Percentiles rank a stretch among this genome's conserved stretches.
phyloP scores from a whole-genome alignment of 257 asterid species.

The Buddleja alternifolia region DNA sequence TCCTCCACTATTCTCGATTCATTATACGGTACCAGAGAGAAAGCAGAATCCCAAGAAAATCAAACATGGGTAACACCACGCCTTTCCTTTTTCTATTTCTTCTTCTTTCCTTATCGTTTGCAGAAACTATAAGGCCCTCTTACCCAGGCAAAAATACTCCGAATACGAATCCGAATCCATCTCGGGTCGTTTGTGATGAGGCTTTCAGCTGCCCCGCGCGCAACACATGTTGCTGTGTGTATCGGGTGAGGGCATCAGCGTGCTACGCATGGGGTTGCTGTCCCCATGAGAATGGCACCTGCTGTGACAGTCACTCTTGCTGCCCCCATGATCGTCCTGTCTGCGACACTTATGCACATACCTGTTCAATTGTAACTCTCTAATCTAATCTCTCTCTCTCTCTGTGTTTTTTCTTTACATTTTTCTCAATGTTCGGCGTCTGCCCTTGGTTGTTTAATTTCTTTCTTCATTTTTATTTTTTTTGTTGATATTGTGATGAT shows the following conservation, averaged over 20 bases:
- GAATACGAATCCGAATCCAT: slow-evolving; percentile 66
- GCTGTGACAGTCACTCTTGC: slow-evolving; percentile 82
- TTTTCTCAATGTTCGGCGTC: not conserved
- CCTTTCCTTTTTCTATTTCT: too few species aligned
- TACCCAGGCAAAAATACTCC: slow-evolving; percentile 85
- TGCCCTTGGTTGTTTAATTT: not conserved
- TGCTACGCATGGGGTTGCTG: slow-evolving; percentile 91
- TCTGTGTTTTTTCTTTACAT: not conserved
- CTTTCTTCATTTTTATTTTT: not conserved
- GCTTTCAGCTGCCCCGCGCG: slow-evolving; percentile 54
- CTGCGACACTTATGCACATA: slow-evolving; percentile 65
- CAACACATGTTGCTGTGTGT: slow-evolving; percentile 78
- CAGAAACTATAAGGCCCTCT: slow-evolving; percentile 54
- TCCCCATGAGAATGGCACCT: slow-evolving; percentile 73
- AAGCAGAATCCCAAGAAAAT: too few species aligned
- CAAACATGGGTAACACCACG: too few species aligned
- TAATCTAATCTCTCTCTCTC: too few species aligned
- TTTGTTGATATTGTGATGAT: not conserved
- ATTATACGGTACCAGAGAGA: too few species aligned
- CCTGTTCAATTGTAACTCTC: slow-evolving; percentile 65
- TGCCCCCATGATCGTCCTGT: slow-evolving; percentile 86
- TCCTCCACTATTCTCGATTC: too few species aligned
- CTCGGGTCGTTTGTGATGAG: slow-evolving; percentile 60
- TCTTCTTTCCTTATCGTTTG: too few species aligned
- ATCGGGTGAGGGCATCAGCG: slow-evolving; percentile 36